phyloP scores from a whole-genome alignment of 2,329 filamentous ascomycete species.

The Teratosphaeriaceae sp. region DNA sequence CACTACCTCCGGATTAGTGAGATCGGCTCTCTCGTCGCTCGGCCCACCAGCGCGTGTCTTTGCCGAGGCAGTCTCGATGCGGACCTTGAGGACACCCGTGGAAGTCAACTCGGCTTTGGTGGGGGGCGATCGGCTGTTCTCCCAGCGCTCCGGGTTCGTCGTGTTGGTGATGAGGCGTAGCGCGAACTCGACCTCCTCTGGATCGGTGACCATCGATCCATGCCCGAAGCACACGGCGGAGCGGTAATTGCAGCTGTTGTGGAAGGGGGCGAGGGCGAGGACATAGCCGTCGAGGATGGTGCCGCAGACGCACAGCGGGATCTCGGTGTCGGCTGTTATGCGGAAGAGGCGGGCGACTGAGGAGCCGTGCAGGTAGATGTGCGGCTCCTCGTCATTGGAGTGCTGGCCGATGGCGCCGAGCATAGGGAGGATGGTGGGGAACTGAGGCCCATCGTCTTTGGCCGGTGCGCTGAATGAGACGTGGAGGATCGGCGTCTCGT shows the following conservation, averaged over 20 bases:
- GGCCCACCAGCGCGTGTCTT: constrained; percentile 65
- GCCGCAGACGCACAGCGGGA: constrained; percentile 67
- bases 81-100: constrained; percentile 65
- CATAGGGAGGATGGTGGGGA: constrained; percentile 76
- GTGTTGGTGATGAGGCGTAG: constrained; percentile 72
- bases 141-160: constrained; percentile 64
- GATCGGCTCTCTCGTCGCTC: constrained; percentile 53
- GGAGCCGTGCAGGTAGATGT: constrained; percentile 80
- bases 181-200: constrained; percentile 70
- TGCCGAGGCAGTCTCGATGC: constrained; percentile 63
- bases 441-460: constrained; percentile 47
- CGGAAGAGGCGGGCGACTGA: constrained; percentile 73
- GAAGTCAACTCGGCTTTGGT: constrained; percentile 66
- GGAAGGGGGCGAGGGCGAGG: constrained; percentile 70
- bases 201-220: constrained; percentile 61
- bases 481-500: constrained; percentile 66
- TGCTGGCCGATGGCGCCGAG: constrained; percentile 77
- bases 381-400: constrained; percentile 55
- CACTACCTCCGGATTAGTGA: constrained; percentile 42
- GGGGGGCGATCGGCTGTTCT: constrained; percentile 61
- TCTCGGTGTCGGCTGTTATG: constrained; percentile 39
- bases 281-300: constrained; percentile 74
- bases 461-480: constrained; percentile 63
- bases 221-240: constrained; percentile 72
- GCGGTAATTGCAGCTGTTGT: constrained; percentile 78